Percentiles rank a stretch among this genome's conserved stretches.
These are phyloP conservation scores for Xylariaceae sp. DNA, from an alignment of 2,329 filamentous ascomycete species.

Conservation along the genomic window DNA sequence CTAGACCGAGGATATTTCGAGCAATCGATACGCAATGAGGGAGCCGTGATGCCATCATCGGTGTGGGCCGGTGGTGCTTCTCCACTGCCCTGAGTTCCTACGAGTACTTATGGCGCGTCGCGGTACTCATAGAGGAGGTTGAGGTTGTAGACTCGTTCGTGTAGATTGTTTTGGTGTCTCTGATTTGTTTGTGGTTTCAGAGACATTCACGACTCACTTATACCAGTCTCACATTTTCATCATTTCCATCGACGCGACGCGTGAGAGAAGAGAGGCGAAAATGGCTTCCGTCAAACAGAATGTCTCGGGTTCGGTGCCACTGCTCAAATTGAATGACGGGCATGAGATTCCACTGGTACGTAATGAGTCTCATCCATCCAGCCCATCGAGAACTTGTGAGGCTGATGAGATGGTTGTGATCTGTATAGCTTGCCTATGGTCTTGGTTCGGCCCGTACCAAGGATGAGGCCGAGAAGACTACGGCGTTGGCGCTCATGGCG, in stretches of 20 bases:
- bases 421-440: slow-evolving; percentile 61
- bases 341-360: slow-evolving; percentile 64
- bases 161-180: too few relatives aligned
- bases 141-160: too few relatives aligned
- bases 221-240: background rate
- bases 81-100: background rate
- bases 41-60: background rate
- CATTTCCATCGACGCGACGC: background rate
- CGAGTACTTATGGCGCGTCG: too few relatives aligned
- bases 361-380: background rate
- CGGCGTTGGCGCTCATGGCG: slow-evolving; percentile 51
- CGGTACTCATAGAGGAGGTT: too few relatives aligned
- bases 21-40: background rate
- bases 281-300: slow-evolving; percentile 37
- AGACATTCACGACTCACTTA: background rate
- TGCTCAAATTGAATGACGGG: slow-evolving; percentile 68
- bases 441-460: slow-evolving; percentile 64
- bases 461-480: slow-evolving; percentile 51
- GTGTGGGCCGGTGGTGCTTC: background rate
- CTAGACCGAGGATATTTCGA: background rate
- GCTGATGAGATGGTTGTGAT: background rate
- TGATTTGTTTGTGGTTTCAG: too few relatives aligned
- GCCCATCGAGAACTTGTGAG: background rate
- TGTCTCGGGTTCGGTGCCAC: slow-evolving; percentile 44
- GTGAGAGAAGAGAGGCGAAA: slow-evolving; percentile 24